Evolutionary conservation across 208 protist genomes (phyloP).

Genomic region (Leishmania braziliensis): DNA sequence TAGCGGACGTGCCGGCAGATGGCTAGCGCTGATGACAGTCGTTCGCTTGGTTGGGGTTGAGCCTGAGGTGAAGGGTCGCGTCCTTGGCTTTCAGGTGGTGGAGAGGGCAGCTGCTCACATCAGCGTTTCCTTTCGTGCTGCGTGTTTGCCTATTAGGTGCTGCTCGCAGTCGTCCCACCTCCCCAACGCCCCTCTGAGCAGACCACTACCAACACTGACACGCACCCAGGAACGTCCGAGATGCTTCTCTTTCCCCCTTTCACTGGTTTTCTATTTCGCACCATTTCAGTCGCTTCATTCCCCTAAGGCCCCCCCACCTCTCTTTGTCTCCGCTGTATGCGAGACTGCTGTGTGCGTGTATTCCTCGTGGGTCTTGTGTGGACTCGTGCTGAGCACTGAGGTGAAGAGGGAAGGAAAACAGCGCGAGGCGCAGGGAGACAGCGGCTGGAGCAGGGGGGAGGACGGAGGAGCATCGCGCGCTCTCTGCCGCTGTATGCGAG

Average conservation of each 20-base stretch:
- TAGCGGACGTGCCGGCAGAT: not conserved
- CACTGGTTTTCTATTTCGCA: too few relatives aligned
- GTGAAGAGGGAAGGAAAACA: not conserved
- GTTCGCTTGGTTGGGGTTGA: not conserved
- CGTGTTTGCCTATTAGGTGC: not conserved
- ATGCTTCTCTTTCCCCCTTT: too few relatives aligned
- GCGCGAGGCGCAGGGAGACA: not conserved
- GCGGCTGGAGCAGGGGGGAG: too few relatives aligned
- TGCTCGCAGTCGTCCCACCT: not conserved
- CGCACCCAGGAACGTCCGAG: too few relatives aligned
- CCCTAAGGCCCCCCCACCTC: too few relatives aligned
- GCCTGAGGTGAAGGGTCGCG: not conserved
- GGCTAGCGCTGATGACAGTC: not conserved
- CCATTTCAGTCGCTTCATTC: too few relatives aligned
- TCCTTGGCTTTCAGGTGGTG: not conserved
- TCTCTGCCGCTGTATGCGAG: not conserved
- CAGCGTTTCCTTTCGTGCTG: not conserved
- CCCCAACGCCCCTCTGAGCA: not conserved
- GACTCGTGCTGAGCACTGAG: not conserved
- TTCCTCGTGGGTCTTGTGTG: not conserved
- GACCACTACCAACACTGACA: not conserved
- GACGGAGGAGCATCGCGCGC: not conserved
- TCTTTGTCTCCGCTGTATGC: not conserved
- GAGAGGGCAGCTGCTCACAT: not conserved
- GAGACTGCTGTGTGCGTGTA: not conserved